phyloP scores from a whole-genome alignment of 495 filamentous ascomycete species.

The Penicillium pulvis region DNA sequence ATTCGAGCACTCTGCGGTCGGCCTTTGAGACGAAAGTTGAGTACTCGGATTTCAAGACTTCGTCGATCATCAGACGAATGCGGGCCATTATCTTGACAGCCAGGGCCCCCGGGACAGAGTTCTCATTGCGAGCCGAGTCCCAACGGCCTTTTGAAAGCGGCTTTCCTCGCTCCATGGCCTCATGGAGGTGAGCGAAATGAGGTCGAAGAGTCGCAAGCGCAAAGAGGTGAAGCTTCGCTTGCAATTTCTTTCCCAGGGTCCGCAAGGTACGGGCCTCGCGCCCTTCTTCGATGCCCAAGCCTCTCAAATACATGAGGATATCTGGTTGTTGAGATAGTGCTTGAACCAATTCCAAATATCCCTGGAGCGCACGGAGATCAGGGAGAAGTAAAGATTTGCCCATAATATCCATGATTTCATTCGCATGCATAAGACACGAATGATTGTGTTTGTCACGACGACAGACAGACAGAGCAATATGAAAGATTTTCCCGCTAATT shows the following conservation, averaged over 20 bases:
- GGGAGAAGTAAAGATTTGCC: slow-evolving; percentile 32
- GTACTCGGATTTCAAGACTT: slow-evolving; percentile 29
- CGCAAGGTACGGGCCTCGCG: slow-evolving; percentile 17
- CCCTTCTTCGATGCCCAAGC: slow-evolving; percentile 22
- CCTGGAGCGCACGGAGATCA: slow-evolving; percentile 34
- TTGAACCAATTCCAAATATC: slow-evolving; percentile 31
- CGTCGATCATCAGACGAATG: slow-evolving; percentile 33
- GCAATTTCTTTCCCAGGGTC: slow-evolving; percentile 30
- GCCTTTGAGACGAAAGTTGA: slow-evolving; percentile 29
- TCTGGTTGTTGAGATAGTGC: slow-evolving; percentile 31
- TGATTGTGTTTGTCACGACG: slow-evolving; percentile 69
- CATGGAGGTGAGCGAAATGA: slow-evolving; percentile 30
- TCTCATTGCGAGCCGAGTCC: slow-evolving; percentile 4
- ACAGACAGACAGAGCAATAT: slow-evolving; percentile 70
- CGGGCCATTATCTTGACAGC: slow-evolving; percentile 30
- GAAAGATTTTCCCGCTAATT: slow-evolving; percentile 58
- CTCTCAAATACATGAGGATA: slow-evolving; percentile 32
- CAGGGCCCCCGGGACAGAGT: slow-evolving; percentile 15
- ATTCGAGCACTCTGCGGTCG: slow-evolving; percentile 24
- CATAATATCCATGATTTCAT: slow-evolving; percentile 61
- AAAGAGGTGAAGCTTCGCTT: slow-evolving; percentile 25
- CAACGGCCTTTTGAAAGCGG: slow-evolving; percentile 11
- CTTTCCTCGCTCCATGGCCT: slow-evolving; percentile 26
- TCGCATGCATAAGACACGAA: slow-evolving; percentile 58
- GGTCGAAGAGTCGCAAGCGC: slow-evolving; percentile 33